Percentiles rank a stretch among this genome's conserved stretches.
Evolutionary conservation across 1,139 yeast genomes (phyloP).

Genomic region (Geotrichum phurueaensis): DNA sequence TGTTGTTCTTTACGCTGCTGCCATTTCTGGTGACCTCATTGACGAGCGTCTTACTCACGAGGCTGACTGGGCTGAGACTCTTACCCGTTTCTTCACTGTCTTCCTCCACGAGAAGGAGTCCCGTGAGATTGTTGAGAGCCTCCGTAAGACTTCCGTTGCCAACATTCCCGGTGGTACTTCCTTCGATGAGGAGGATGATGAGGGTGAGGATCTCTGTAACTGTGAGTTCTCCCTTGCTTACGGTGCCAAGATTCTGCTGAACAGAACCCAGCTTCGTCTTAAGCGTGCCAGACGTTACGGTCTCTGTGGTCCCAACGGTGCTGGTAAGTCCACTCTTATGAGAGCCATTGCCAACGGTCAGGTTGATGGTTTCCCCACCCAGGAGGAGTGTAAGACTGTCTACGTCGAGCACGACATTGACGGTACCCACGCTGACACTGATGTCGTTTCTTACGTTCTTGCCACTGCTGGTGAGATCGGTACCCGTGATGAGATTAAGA

Average conservation of each 20-base stretch:
- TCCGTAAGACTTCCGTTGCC: slow-evolving; percentile 94
- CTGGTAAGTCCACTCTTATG: slow-evolving; percentile 99
- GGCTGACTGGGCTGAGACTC: slow-evolving; percentile 79
- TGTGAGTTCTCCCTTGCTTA: slow-evolving; percentile 99
- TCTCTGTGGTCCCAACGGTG: slow-evolving; percentile 99
- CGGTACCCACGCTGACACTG: slow-evolving; percentile 93
- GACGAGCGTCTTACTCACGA: slow-evolving; percentile 96
- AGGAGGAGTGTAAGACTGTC: slow-evolving; percentile 96
- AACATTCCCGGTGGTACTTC: slow-evolving; percentile 95
- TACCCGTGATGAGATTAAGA: slow-evolving; percentile 63
- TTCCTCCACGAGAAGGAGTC: slow-evolving; percentile 92
- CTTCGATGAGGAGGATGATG: slow-evolving; percentile 98
- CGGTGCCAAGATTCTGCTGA: slow-evolving; percentile 99
- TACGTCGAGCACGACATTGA: slow-evolving; percentile 99
- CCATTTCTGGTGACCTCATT: slow-evolving; percentile 97
- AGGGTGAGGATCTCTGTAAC: slow-evolving; percentile 99
- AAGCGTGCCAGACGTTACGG: slow-evolving; percentile 99
- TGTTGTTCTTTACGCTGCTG: slow-evolving; percentile 79
- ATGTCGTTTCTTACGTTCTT: slow-evolving; percentile 85
- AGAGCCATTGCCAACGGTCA: slow-evolving; percentile 99
- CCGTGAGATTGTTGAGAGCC: slow-evolving; percentile 83
- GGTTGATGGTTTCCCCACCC: slow-evolving; percentile 99
- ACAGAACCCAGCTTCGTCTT: slow-evolving; percentile 98
- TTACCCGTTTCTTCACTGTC: slow-evolving; percentile 91
- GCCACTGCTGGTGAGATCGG: slow-evolving; percentile 57